A percentile compares a stretch with the other conserved stretches of the same genome.
Evolutionary conservation across 257 asterid species (phyloP).

Genomic region (Solanum sparsipilum): DNA sequence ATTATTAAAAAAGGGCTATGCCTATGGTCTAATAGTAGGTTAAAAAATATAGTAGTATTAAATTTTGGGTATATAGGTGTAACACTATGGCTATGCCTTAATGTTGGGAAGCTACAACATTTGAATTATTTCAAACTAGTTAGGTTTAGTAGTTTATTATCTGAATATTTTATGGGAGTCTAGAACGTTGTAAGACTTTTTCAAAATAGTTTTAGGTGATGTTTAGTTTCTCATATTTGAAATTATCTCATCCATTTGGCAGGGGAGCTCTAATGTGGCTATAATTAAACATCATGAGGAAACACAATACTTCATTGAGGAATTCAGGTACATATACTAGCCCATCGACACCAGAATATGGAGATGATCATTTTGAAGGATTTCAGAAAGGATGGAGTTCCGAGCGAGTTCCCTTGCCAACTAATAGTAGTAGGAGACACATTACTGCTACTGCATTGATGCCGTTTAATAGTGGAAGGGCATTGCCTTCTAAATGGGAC

Average conservation of each 20-base stretch:
- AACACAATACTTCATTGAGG: constrained; percentile 30
- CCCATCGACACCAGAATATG: constrained; percentile 85
- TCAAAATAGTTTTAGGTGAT: neutral
- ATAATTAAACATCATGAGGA: constrained; percentile 38
- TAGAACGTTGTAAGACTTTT: neutral
- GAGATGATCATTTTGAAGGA: constrained; percentile 30
- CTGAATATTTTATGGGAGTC: neutral
- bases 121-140: neutral
- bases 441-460: constrained; percentile 53
- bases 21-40: neutral
- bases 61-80: neutral
- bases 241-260: neutral
- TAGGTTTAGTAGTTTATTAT: neutral
- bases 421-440: constrained; percentile 32
- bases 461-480: constrained; percentile 73
- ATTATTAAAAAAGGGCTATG: neutral
- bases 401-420: constrained; percentile 54
- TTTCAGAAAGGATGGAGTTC: constrained; percentile 65
- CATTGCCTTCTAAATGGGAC: constrained; percentile 93
- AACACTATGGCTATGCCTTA: neutral
- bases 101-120: neutral
- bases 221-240: neutral
- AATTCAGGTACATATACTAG: constrained; percentile 79
- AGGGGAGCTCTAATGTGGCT: neutral
- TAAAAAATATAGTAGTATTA: too few relatives aligned